Evolutionary conservation across 345 rosid species (phyloP).

Genomic region (Hirschfeldia incana): DNA sequence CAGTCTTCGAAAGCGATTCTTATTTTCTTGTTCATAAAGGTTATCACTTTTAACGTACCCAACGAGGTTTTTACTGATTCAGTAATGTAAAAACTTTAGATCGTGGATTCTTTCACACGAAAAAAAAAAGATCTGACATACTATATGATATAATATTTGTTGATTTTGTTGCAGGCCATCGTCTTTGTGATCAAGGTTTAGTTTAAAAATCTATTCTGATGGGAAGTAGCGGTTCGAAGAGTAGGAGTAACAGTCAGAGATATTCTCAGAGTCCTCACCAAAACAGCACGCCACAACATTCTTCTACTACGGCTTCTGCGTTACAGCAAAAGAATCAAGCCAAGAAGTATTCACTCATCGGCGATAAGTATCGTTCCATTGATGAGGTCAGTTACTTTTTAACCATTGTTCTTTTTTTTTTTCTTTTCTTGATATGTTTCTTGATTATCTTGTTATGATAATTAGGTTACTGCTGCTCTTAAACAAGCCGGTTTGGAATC

Average conservation of each 20-base stretch:
- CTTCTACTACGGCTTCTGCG: conserved; percentile 21
- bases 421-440: not conserved
- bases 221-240: conserved; percentile 77
- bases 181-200: not conserved
- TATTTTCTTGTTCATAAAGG: too few species aligned
- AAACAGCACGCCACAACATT: conserved; percentile 45
- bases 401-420: not conserved
- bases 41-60: too few species aligned
- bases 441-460: not conserved
- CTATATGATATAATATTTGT: not conserved
- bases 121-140: too few species aligned
- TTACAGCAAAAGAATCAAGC: conserved; percentile 35
- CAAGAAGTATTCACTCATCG: conserved; percentile 78
- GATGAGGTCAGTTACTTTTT: conserved; percentile 53
- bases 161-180: conserved; percentile 14
- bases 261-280: conserved; percentile 18
- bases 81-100: too few species aligned
- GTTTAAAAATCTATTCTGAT: conserved; percentile 30
- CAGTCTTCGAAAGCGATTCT: too few species aligned
- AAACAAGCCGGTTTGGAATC: conserved; percentile 83
- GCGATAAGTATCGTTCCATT: conserved; percentile 71
- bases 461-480: conserved; percentile 80
- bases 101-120: too few species aligned
- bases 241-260: not conserved
- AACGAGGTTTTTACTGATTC: too few species aligned